phyloP scores from a whole-genome alignment of 1,284 basidiomycete species.

The Ganoderma boninense region DNA sequence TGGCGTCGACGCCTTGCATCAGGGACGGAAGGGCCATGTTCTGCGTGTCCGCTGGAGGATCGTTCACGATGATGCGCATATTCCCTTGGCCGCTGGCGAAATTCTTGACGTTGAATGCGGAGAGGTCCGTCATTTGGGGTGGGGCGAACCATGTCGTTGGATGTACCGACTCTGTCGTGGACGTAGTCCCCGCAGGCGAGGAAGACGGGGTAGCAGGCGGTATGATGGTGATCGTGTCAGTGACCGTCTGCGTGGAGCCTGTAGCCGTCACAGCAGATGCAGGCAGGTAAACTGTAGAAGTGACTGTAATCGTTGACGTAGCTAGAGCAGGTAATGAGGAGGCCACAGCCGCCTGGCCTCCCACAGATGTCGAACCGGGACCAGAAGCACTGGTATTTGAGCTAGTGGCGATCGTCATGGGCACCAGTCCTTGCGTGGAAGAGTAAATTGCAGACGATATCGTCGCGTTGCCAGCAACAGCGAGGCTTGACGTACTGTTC shows the following conservation, averaged over 20 bases:
- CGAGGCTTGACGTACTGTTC: conserved; percentile 15
- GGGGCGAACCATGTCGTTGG: conserved; percentile 59
- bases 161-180: background rate
- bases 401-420: background rate
- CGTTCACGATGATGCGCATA: conserved; percentile 59
- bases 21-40: background rate
- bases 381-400: background rate
- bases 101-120: conserved; percentile 64
- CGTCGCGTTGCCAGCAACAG: background rate
- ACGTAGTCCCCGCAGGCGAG: conserved; percentile 9
- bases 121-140: conserved; percentile 61
- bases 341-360: background rate
- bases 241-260: conserved; percentile 43
- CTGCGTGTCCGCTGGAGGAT: conserved; percentile 42
- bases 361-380: background rate
- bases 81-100: conserved; percentile 67
- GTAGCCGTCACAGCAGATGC: conserved; percentile 46
- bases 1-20: background rate
- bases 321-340: conserved; percentile 13
- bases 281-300: conserved; percentile 37
- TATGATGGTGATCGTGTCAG: conserved; percentile 39
- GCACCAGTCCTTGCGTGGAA: background rate
- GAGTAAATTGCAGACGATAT: conserved; percentile 9
- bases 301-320: conserved; percentile 17
- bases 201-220: conserved; percentile 35